Conservation (phyloP, 2,329 filamentous ascomycete genomes). For the Alternaria dauci region DNA sequence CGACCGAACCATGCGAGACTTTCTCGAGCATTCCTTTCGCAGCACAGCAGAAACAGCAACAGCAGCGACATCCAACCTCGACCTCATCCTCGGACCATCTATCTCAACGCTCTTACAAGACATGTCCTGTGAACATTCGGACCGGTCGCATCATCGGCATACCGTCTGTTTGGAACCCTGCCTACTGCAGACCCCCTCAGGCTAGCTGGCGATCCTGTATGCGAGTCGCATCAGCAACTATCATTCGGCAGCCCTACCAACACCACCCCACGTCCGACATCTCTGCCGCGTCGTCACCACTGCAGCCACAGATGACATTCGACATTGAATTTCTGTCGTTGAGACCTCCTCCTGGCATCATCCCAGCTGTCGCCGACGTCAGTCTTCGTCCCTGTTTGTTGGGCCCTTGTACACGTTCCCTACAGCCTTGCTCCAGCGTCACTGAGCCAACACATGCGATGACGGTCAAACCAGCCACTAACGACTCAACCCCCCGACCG, state of each 20-base stretch:
- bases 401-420: conserved; percentile 18
- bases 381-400: conserved; percentile 12
- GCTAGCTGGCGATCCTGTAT: conserved; percentile 31
- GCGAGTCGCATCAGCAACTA: conserved; percentile 22
- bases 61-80: neutral
- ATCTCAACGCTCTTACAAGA: neutral
- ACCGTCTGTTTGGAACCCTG: conserved; percentile 6
- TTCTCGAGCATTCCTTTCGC: neutral
- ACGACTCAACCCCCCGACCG: conserved; percentile 23
- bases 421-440: conserved; percentile 32
- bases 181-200: conserved; percentile 12
- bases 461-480: conserved; percentile 36
- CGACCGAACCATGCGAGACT: neutral
- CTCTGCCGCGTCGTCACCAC: neutral
- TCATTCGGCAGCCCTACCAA: conserved; percentile 41
- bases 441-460: conserved; percentile 16
- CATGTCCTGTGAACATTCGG: neutral
- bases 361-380: conserved; percentile 17
- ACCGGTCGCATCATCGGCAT: neutral
- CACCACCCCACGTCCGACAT: conserved; percentile 7
- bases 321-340: conserved; percentile 30
- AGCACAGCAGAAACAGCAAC: too few species aligned
- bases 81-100: neutral
- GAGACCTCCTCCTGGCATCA: conserved; percentile 11
- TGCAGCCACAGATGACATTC: conserved; percentile 12